Evolutionary conservation across 2,329 filamentous ascomycete species (phyloP), one percentile per base, ranked within the genome.

Genomic region (Cercospora citrullina): DNA sequence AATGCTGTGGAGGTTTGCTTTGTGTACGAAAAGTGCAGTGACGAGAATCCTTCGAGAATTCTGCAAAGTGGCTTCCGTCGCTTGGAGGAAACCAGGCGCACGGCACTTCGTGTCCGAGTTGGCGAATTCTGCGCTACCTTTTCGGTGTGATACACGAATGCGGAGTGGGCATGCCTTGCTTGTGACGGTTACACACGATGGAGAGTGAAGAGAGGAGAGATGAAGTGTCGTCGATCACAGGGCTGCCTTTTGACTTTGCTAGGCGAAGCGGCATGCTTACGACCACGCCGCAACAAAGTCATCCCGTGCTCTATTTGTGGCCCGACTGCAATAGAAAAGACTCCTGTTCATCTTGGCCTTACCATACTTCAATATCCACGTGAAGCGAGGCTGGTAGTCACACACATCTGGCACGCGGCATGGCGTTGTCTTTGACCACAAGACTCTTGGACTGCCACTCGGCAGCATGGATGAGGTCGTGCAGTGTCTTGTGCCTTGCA

Each of bases 221-320:
- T 59, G 62, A 58, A 59, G 21, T 30, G 10, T 45, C 16, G 62
- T n/a, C 18, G 33, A 64, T 57, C 62, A 64, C 62, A 59, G 26
- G 62, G 62, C 33, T 55, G 23, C 48, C 21, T 30, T 55, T 55
- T 39, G 33, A 61, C 59, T 61, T 42, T 61, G 28, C 36, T 61
- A 42, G 39, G 58, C 58, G 33, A 60, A 23, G 45, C 42, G 42
- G 18, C 42, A 48, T 42, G 36, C 36, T 42, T 42, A 42, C 36
- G 16, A 23, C n/a, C 45, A 48, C n/a, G 18, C n/a, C 45, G 45
- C 45, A 48, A 48, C 5, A 48, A 23, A 42, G 36, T 42, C 36
- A 42, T 42, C 36, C 36, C 36, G 36, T 42, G 36, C 36, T 42
- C 48, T 28, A 55, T 55, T 55, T 28, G 23, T 55, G 26, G 48